Percentiles rank a stretch among this genome's conserved stretches.
These are phyloP conservation scores for Lagenaria siceraria DNA, from an alignment of 306 rosid genomes.

Conservation along the genomic window DNA sequence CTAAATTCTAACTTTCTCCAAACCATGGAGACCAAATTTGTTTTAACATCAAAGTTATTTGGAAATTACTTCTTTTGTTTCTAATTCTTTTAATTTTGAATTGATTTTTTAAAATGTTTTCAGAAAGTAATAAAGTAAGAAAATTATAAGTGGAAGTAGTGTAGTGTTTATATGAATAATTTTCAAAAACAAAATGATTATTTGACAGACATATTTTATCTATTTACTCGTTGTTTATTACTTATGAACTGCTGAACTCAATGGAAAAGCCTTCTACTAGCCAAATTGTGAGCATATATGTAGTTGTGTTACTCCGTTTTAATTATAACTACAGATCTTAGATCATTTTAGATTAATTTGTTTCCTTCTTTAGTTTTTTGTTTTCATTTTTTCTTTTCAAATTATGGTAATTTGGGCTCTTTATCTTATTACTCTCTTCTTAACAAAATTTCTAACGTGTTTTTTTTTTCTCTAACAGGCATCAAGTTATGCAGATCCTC, in stretches of 20 bases:
- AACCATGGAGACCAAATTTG: too few species aligned
- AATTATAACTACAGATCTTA: not conserved
- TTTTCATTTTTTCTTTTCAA: not conserved
- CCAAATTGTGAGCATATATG: not conserved
- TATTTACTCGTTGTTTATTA: not conserved
- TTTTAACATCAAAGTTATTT: too few species aligned
- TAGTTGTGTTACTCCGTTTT: not conserved
- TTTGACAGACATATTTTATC: too few species aligned
- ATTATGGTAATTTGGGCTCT: not conserved
- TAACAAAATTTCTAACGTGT: not conserved
- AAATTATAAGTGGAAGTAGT: too few species aligned
- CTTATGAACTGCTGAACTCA: not conserved
- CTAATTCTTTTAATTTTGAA: too few species aligned
- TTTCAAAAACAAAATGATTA: too few species aligned
- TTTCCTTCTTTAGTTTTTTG: too few species aligned
- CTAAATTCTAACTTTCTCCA: too few species aligned
- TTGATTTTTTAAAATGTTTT: too few species aligned
- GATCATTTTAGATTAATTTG: not conserved
- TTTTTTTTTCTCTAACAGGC: constrained; percentile 28
- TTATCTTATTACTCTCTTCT: not conserved
- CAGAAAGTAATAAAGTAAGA: too few species aligned
- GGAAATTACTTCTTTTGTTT: too few species aligned
- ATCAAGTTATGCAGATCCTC: constrained; percentile 79
- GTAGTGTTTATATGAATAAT: too few species aligned
- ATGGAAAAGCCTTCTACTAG: not conserved